These are phyloP conservation scores for Talaromyces adpressus DNA, from an alignment of 495 filamentous ascomycete species.

Conservation along the genomic window DNA sequence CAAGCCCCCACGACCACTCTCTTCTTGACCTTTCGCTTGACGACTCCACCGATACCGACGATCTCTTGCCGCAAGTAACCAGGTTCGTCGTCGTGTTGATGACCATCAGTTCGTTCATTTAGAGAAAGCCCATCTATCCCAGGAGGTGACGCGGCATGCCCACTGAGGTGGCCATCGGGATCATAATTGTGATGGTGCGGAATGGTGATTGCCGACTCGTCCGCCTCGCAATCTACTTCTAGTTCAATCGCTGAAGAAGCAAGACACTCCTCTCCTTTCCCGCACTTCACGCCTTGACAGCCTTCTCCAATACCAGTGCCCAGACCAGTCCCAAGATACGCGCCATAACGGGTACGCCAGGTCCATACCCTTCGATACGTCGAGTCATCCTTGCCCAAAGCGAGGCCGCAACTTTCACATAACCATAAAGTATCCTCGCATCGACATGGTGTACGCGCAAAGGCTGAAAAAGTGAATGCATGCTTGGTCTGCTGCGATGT, in stretches of 20 bases:
- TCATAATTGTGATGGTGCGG: neutral
- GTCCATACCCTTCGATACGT: constrained; percentile 78
- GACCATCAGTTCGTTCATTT: neutral
- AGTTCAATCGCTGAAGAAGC: constrained; percentile 67
- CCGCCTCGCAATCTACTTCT: constrained; percentile 70
- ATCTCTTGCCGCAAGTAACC: constrained; percentile 81
- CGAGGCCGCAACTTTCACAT: constrained; percentile 69
- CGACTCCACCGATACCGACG: constrained; percentile 75
- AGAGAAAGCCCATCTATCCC: neutral
- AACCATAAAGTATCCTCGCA: constrained; percentile 69
- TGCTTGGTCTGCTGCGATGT: neutral
- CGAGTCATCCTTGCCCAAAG: constrained; percentile 58
- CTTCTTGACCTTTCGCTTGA: constrained; percentile 75
- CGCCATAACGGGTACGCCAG: constrained; percentile 81
- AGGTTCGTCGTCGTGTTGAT: constrained; percentile 36
- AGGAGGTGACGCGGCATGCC: neutral
- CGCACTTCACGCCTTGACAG: constrained; percentile 78
- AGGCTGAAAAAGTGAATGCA: constrained; percentile 30
- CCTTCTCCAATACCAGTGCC: constrained; percentile 86
- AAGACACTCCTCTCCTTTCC: constrained; percentile 60
- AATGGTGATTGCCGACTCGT: constrained; percentile 31
- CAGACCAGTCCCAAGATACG: constrained; percentile 63
- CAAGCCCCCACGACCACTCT: constrained; percentile 71
- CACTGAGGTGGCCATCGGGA: neutral
- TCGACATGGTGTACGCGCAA: constrained; percentile 58